These are phyloP conservation scores for Monosporozyma yasuniensis DNA, from an alignment of 805 yeast genomes.

Conservation along the genomic window DNA sequence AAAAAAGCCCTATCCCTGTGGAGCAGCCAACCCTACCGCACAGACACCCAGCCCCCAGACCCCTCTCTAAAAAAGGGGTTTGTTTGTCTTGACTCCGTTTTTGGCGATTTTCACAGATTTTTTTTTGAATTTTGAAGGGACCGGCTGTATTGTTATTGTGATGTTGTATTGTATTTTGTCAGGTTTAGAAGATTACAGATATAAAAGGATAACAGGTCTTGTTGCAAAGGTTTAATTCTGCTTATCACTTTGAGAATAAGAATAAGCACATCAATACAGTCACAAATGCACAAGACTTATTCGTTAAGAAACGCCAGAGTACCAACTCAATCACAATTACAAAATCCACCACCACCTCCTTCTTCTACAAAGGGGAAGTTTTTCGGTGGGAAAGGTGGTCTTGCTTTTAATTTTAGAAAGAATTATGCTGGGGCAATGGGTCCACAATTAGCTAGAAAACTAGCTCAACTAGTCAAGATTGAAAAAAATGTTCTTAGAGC, in stretches of 20 bases:
- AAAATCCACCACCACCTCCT: constrained; percentile 91
- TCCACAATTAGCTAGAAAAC: constrained; percentile 69
- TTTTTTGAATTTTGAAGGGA: too few relatives aligned
- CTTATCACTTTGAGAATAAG: too few relatives aligned
- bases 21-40: too few relatives aligned
- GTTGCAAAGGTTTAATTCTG: too few relatives aligned
- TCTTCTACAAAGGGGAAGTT: constrained; percentile 75
- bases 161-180: too few relatives aligned
- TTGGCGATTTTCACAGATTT: neutral
- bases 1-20: too few relatives aligned
- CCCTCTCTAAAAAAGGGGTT: neutral
- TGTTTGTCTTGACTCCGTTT: neutral
- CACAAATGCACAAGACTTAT: constrained; percentile 97
- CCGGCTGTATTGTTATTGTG: too few relatives aligned
- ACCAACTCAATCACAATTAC: constrained; percentile 93
- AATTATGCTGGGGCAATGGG: constrained; percentile 72
- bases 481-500: constrained; percentile 77
- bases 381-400: constrained; percentile 81
- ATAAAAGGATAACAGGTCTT: too few relatives aligned
- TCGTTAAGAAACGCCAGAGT: constrained; percentile 92
- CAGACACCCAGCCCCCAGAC: too few relatives aligned
- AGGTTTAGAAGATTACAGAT: too few relatives aligned
- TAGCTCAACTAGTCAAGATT: constrained; percentile 66
- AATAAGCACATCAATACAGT: too few relatives aligned
- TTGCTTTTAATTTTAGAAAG: constrained; percentile 50